Percentiles rank a stretch among this genome's conserved stretches.
Evolutionary conservation across 192 early-diverging fungal genomes (phyloP).

Genomic region (Mortierella claussenii): DNA sequence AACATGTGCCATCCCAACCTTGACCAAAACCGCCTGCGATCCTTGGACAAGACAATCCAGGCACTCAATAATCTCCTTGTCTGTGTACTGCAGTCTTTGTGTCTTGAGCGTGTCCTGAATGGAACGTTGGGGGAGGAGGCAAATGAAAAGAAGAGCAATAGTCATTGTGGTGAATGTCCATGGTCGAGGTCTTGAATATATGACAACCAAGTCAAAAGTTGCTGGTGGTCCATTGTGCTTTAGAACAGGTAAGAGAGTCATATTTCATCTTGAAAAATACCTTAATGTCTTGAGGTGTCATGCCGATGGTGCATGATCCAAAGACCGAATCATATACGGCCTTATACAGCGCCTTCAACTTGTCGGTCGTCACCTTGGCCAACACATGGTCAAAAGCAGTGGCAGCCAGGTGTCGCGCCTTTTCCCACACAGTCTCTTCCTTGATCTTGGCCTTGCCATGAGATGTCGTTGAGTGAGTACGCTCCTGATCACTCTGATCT

Average conservation of each 20-base stretch:
- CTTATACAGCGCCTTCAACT: neutral
- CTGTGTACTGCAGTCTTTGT: neutral
- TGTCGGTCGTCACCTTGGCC: neutral
- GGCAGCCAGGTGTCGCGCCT: neutral
- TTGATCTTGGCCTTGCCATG: neutral
- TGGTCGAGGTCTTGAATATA: too few species aligned
- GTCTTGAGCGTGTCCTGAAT: slow-evolving; percentile 5
- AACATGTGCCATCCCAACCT: slow-evolving; percentile 19
- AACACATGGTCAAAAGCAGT: neutral
- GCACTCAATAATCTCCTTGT: slow-evolving; percentile 19
- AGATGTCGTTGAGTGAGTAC: too few species aligned
- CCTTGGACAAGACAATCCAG: neutral
- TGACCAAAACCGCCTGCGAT: slow-evolving; percentile 8
- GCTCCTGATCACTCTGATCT: too few species aligned
- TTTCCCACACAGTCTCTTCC: slow-evolving; percentile 16
- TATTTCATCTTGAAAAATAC: neutral
- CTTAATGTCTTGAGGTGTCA: slow-evolving; percentile 30
- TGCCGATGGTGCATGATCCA: slow-evolving; percentile 3
- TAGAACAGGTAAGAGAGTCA: neutral
- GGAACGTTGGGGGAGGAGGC: neutral
- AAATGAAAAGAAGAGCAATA: neutral
- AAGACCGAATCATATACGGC: neutral
- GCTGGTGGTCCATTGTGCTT: too few species aligned
- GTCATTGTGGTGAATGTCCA: too few species aligned
- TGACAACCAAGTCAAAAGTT: too few species aligned